A percentile compares a stretch with the other conserved stretches of the same genome.
Evolutionary conservation across 1,284 basidiomycete genomes (phyloP).

Genomic region (Cryptococcus depauperatus): DNA sequence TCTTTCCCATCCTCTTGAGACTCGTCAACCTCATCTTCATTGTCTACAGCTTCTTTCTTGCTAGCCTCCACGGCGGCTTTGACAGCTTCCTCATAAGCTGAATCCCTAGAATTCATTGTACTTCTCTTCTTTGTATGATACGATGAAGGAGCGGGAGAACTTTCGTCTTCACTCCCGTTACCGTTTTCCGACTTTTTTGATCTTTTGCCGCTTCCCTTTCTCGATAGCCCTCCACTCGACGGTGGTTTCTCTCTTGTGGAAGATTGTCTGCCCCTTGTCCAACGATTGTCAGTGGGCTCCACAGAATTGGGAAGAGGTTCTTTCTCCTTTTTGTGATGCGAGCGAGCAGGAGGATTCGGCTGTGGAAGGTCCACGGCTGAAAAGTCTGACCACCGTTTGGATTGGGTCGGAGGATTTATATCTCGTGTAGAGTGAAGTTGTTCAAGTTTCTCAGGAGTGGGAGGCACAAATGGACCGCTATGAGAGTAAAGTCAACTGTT

Average conservation of each 20-base stretch:
- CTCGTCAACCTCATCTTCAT: conserved; percentile 20
- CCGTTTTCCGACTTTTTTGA: neutral
- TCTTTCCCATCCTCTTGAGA: conserved; percentile 15
- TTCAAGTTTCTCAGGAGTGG: conserved; percentile 35
- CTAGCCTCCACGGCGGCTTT: conserved; percentile 51
- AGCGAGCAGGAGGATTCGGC: conserved; percentile 23
- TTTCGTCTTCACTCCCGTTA: neutral
- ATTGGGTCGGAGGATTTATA: conserved; percentile 40
- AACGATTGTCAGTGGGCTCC: conserved; percentile 5
- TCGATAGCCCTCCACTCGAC: conserved; percentile 1
- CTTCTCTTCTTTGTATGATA: conserved; percentile 87
- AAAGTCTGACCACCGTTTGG: conserved; percentile 37
- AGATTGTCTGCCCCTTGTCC: conserved; percentile 9
- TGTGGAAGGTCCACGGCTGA: conserved; percentile 10
- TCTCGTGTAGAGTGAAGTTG: conserved; percentile 27
- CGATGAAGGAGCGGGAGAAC: conserved; percentile 30
- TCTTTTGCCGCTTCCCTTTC: neutral
- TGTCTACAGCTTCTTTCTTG: conserved; percentile 22
- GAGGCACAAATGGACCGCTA: conserved; percentile 32
- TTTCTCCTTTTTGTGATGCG: conserved; percentile 24
- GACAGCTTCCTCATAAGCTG: conserved; percentile 80
- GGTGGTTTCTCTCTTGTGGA: conserved; percentile 9
- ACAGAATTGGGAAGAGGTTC: conserved; percentile 9
- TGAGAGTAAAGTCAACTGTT: conserved; percentile 4
- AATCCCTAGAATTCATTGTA: conserved; percentile 95